Evolutionary conservation across 352 stramenopile genomes (phyloP).

Genomic region (Phytophthora lateralis): DNA sequence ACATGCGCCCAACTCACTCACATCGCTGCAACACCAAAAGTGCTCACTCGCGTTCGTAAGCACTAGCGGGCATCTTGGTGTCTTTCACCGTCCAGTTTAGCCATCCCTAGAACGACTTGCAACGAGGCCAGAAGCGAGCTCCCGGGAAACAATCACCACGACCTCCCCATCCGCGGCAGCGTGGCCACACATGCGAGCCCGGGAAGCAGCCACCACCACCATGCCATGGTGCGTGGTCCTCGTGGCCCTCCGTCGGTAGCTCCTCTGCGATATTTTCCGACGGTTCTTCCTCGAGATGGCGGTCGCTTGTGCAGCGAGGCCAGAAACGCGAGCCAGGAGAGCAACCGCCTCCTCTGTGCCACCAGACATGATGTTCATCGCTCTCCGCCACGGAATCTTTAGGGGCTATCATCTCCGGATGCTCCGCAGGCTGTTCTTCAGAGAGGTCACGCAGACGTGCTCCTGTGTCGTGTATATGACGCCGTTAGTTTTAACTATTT

Average conservation of each 20-base stretch:
- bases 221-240: not conserved
- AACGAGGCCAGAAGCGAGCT: constrained; percentile 8
- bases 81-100: not conserved
- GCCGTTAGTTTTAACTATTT: too few species aligned
- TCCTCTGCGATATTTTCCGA: not conserved
- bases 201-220: constrained; percentile 2
- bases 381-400: not conserved
- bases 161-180: constrained; percentile 2
- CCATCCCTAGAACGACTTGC: constrained; percentile 1
- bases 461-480: not conserved
- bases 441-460: constrained; percentile 2
- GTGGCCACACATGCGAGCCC: constrained; percentile 2
- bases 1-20: not conserved
- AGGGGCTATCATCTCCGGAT: not conserved
- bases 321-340: not conserved
- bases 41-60: not conserved
- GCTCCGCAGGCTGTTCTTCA: not conserved
- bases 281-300: not conserved
- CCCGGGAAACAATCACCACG: constrained; percentile 3
- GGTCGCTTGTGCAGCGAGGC: not conserved
- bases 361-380: constrained; percentile 2
- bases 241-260: not conserved
- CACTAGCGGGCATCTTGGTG: too few species aligned
- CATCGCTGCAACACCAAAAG: not conserved
- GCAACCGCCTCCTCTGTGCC: not conserved